These are phyloP conservation scores for Monascus purpureus DNA, from an alignment of 495 filamentous ascomycete species.

Conservation along the genomic window DNA sequence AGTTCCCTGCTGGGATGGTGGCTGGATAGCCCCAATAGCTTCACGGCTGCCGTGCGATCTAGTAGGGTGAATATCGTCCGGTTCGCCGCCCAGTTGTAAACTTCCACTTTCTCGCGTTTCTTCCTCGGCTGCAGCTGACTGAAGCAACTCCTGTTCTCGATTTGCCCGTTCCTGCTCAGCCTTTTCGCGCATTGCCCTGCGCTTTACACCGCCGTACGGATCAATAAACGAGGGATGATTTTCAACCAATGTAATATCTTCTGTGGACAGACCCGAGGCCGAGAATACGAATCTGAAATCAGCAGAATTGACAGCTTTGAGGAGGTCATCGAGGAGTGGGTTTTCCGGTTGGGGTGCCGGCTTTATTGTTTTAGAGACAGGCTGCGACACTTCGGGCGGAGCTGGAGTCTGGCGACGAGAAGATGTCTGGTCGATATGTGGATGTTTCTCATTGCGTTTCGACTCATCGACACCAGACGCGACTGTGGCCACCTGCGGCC, in stretches of 20 bases:
- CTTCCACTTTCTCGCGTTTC: constrained; percentile 65
- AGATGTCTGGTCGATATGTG: constrained; percentile 10
- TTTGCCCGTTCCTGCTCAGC: constrained; percentile 47
- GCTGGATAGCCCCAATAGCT: constrained; percentile 49
- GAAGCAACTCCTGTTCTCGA: constrained; percentile 44
- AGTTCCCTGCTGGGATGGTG: constrained; percentile 55
- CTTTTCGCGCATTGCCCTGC: constrained; percentile 56
- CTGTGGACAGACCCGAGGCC: constrained; percentile 29
- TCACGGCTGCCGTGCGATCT: constrained; percentile 37
- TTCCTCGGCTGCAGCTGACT: constrained; percentile 36
- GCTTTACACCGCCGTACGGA: constrained; percentile 57
- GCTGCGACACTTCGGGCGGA: constrained; percentile 10
- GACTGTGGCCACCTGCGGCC: constrained; percentile 46
- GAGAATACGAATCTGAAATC: constrained; percentile 50
- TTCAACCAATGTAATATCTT: constrained; percentile 41
- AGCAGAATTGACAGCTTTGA: constrained; percentile 42
- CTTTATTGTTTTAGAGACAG: constrained; percentile 5
- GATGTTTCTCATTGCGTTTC: constrained; percentile 24
- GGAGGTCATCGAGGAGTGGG: constrained; percentile 28
- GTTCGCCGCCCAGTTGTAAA: constrained; percentile 79
- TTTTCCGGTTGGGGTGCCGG: constrained; percentile 14
- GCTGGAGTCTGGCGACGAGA: constrained; percentile 12
- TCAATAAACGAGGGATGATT: constrained; percentile 73
- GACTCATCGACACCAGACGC: constrained; percentile 28
- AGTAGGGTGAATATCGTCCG: constrained; percentile 48